phyloP scores from a whole-genome alignment of 169 alveolate species.

The Ichthyophthirius multifiliis region DNA sequence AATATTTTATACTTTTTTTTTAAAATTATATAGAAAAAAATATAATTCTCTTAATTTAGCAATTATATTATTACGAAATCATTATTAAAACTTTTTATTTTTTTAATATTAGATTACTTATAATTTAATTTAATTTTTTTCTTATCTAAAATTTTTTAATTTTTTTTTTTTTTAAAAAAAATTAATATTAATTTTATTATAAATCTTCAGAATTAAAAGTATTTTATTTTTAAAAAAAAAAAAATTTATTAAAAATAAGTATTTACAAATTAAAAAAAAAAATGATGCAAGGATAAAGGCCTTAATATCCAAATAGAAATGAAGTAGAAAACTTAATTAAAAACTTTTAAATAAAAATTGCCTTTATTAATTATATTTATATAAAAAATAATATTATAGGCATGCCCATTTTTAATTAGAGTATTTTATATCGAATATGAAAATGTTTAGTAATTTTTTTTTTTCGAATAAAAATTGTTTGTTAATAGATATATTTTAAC shows the following conservation, averaged over 20 bases:
- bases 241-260: not conserved
- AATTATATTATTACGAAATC: too few species aligned
- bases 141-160: too few species aligned
- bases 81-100: too few species aligned
- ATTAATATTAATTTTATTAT: too few species aligned
- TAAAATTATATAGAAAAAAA: too few species aligned
- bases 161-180: too few species aligned
- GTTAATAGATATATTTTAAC: not conserved
- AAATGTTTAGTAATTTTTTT: not conserved
- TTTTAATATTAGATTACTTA: too few species aligned
- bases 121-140: too few species aligned
- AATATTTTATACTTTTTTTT: too few species aligned
- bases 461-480: too few species aligned
- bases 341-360: not conserved
- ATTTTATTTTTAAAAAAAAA: not conserved
- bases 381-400: not conserved
- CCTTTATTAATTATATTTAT: not conserved
- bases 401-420: not conserved
- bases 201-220: too few species aligned
- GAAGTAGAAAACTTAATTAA: not conserved
- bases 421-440: not conserved
- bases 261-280: not conserved
- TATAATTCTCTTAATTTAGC: too few species aligned
- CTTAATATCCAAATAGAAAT: not conserved
- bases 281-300: not conserved